Conservation (phyloP, 2,329 filamentous ascomycete species). For the Myriosclerotinia scirpicola region DNA sequence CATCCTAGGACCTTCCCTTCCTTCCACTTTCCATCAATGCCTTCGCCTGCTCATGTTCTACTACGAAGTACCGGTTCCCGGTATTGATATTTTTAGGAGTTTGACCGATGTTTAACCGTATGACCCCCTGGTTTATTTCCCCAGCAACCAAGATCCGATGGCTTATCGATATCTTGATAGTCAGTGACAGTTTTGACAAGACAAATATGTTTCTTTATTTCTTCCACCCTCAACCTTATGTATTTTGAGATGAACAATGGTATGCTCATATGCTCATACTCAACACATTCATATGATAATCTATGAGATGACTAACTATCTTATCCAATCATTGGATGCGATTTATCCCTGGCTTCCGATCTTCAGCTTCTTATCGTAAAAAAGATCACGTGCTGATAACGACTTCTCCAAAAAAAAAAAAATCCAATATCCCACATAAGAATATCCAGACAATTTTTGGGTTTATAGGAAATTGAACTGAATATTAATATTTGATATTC, state of each 20-base stretch:
- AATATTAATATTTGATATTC: neutral
- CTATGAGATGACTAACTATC: neutral
- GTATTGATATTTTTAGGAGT: slow-evolving; percentile 14
- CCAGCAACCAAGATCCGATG: slow-evolving; percentile 12
- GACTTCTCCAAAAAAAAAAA: neutral
- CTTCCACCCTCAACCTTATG: neutral
- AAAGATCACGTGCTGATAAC: slow-evolving; percentile 17
- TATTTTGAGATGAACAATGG: neutral
- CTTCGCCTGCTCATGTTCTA: neutral
- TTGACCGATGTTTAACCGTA: slow-evolving; percentile 18
- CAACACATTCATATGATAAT: neutral
- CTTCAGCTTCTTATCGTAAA: neutral
- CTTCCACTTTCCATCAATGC: slow-evolving; percentile 17
- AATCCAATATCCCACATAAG: slow-evolving; percentile 12
- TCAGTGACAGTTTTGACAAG: neutral
- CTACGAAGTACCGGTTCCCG: neutral
- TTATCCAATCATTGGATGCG: too few species aligned
- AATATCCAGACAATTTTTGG: neutral
- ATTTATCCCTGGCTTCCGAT: neutral
- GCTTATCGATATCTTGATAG: neutral
- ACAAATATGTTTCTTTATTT: neutral
- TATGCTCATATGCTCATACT: too few species aligned
- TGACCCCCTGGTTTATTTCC: neutral
- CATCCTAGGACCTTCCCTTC: slow-evolving; percentile 24
- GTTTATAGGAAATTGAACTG: neutral